These are phyloP conservation scores for Malania oleifera DNA, from an alignment of 164 flowering plant genomes.

Conservation along the genomic window DNA sequence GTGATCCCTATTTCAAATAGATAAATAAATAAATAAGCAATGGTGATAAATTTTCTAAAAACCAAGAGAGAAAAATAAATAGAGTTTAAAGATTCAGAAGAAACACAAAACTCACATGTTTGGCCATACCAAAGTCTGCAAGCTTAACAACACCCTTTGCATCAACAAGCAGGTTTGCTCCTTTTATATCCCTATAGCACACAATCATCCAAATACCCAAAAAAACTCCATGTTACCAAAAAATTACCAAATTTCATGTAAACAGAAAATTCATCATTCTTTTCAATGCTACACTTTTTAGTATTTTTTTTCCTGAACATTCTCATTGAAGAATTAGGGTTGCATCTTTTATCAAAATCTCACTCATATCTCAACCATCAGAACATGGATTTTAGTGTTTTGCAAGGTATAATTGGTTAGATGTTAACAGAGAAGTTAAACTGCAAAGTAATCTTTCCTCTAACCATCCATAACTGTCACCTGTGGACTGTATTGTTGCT, in stretches of 20 bases:
- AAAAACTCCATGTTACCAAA: not conserved
- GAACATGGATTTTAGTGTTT: too few relatives aligned
- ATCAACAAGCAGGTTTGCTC: conserved; percentile 2
- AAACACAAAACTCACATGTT: conserved; percentile 2
- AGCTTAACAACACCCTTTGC: conserved; percentile 1
- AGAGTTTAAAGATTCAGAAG: not conserved
- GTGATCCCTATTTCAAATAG: too few relatives aligned
- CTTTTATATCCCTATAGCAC: not conserved
- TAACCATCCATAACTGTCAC: not conserved
- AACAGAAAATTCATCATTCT: too few relatives aligned
- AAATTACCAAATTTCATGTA: not conserved
- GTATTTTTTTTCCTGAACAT: too few relatives aligned
- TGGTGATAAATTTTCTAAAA: too few relatives aligned
- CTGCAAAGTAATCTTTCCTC: not conserved
- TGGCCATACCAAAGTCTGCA: conserved; percentile 3
- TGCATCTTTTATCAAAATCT: too few relatives aligned
- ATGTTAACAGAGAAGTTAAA: not conserved
- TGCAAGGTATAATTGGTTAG: too few relatives aligned
- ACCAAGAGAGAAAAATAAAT: too few relatives aligned
- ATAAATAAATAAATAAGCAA: too few relatives aligned
- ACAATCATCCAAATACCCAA: not conserved
- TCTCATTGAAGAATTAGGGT: too few relatives aligned
- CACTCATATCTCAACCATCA: too few relatives aligned
- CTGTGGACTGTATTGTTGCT: not conserved
- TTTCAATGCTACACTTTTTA: too few relatives aligned